Evolutionary conservation across 2,329 filamentous ascomycete genomes (phyloP).

Genomic region (Aspergillus ochraceus): DNA sequence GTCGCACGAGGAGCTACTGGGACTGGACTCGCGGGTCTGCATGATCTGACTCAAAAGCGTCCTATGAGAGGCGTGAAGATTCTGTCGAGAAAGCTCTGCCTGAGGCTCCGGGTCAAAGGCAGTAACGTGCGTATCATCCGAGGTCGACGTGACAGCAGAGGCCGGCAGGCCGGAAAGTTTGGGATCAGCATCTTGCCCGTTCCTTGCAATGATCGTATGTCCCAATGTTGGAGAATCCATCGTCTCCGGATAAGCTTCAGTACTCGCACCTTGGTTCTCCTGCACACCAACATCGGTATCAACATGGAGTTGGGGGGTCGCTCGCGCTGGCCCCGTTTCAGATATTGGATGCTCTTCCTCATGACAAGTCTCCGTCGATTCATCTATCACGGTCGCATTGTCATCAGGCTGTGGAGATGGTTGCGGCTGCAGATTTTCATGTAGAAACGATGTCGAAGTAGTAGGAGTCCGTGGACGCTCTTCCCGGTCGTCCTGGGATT

Average conservation of each 20-base stretch:
- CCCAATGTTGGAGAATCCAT: slow-evolving; percentile 49
- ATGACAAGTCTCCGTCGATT: slow-evolving; percentile 12
- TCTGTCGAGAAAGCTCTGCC: slow-evolving; percentile 50
- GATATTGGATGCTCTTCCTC: slow-evolving; percentile 12
- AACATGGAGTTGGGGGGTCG: slow-evolving; percentile 27
- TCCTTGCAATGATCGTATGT: slow-evolving; percentile 17
- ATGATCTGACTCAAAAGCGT: slow-evolving; percentile 51
- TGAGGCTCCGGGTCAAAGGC: slow-evolving; percentile 71
- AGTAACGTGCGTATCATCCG: slow-evolving; percentile 62
- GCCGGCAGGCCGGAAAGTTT: slow-evolving; percentile 16
- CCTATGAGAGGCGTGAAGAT: slow-evolving; percentile 34
- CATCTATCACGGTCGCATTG: slow-evolving; percentile 25
- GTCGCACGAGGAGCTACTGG: slow-evolving; percentile 42
- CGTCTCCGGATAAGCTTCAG: slow-evolving; percentile 22
- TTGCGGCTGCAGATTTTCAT: slow-evolving; percentile 7
- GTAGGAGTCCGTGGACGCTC: slow-evolving; percentile 36
- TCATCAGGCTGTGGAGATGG: slow-evolving; percentile 15
- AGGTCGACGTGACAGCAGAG: slow-evolving; percentile 57
- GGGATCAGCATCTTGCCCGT: slow-evolving; percentile 8
- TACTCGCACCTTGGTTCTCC: slow-evolving; percentile 4
- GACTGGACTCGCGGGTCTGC: slow-evolving; percentile 49
- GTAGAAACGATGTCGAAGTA: slow-evolving; percentile 23
- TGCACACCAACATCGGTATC: slow-evolving; percentile 22
- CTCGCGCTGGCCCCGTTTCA: slow-evolving; percentile 8
- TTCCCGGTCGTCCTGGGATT: slow-evolving; percentile 50